Base-by-base conservation (phyloP, 495 filamentous ascomycete genomes). In the Xylaria curta region DNA sequence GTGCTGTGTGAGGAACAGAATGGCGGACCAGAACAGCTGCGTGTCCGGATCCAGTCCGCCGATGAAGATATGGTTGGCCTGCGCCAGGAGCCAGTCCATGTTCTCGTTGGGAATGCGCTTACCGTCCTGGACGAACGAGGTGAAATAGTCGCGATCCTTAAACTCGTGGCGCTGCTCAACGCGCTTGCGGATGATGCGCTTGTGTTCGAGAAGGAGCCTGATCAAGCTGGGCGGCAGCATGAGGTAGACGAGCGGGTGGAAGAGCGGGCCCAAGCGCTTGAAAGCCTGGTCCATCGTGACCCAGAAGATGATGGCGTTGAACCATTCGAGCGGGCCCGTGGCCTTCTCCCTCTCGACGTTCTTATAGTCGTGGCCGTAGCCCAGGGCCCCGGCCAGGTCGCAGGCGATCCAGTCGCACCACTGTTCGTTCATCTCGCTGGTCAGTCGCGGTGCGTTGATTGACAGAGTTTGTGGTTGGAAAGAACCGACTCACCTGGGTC, bases 31-130 rank as follows among this genome's bases (percentile, higher is more conserved):
- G 46, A 77, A 64, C 24, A 36, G 54, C 21, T 71, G 66, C 62
- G 69, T 65, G n/a, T 75, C 33, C 21, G 76, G 76, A 42, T 75
- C 75, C 63, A 72, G 77, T 28, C 75, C 73, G 53, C 75, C 75
- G 33, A 78, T 44, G 51, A 78, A 73, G 36, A 77, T 62, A 67
- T 78, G 76, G 76, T 64, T n/a, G 77, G 64, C 70, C 75, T 75
- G 36, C 75, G 70, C 26, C 28, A 31, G 28, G 28, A 31, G 28
- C 28, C 28, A 31, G 28, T 31, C 28, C 28, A 31, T 31, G 28
- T 31, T 31, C 28, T 31, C 28, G 28, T 31, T 31, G 28, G 28
- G 28, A 31, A 31, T 31, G 28, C 28, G 28, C 28, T 3, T 31
- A 31, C 28, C 28, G 28, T 31, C 28, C 28, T 31, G 28, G 28